phyloP scores from a whole-genome alignment of 495 filamentous ascomycete genomes.

The Penicillium taxi region DNA sequence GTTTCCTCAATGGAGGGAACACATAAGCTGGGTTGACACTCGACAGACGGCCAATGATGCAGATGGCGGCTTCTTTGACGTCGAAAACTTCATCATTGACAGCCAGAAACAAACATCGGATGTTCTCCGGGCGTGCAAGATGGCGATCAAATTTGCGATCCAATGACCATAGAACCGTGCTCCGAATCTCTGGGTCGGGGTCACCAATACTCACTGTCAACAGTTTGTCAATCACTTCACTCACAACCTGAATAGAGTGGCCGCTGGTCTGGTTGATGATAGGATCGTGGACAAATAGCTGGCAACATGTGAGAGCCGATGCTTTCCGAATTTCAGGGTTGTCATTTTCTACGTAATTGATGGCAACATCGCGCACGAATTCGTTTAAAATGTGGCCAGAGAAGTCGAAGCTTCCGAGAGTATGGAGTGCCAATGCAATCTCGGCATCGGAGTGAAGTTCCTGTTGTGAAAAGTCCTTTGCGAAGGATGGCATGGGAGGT shows the following conservation, averaged over 20 bases:
- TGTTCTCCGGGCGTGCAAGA: constrained; percentile 90
- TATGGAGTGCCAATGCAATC: constrained; percentile 84
- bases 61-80: constrained; percentile 88
- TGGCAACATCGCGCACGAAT: constrained; percentile 95
- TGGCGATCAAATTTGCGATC: constrained; percentile 93
- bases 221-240: constrained; percentile 93
- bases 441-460: constrained; percentile 68
- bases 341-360: constrained; percentile 94
- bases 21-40: constrained; percentile 93
- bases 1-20: constrained; percentile 86
- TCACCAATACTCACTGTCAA: constrained; percentile 92
- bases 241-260: constrained; percentile 92
- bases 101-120: constrained; percentile 87
- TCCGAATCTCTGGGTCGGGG: constrained; percentile 77
- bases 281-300: constrained; percentile 90
- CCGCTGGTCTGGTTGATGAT: constrained; percentile 96
- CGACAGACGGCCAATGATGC: constrained; percentile 90
- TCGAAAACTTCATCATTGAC: constrained; percentile 92
- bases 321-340: constrained; percentile 90
- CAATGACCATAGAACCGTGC: constrained; percentile 77
- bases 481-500: constrained; percentile 63
- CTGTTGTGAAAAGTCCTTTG: constrained; percentile 72
- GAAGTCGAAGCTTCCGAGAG: constrained; percentile 95
- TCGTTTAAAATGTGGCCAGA: constrained; percentile 90
- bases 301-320: constrained; percentile 92